Base-by-base conservation (phyloP, 2,329 filamentous ascomycete genomes). In the Chrysoporthe puriensis region DNA sequence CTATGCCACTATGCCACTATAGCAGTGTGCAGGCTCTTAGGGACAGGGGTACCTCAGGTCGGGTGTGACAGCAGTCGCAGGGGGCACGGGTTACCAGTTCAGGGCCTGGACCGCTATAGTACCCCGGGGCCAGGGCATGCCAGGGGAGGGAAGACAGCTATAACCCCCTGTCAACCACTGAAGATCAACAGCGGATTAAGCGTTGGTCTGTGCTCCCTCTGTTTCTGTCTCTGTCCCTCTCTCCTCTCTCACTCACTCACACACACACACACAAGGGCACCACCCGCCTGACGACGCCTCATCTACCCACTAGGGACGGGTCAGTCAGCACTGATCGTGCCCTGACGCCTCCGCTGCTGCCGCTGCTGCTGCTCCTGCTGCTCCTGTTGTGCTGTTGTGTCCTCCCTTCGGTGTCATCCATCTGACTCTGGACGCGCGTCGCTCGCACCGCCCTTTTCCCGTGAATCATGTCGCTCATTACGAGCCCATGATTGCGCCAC, bases 161-260 rank as follows among this genome's bases (percentile, higher is more conserved):
- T 34, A 54, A 21, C 26, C 21, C 43, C 59, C 43, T 36, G 59
- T 48, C 59, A 14, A 4, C 21, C 59, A 46, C 59, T 61, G 59
- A 36, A 61, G 57, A 46, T 34, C 42, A 60, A 21, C 21, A 40
- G 13, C 16, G 59, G 36, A 32, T 44, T 61, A 61, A 48, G 59
- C 42, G 59, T 46, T 61, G 59, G 59, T 61, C 59, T 48, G 59
- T 61, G 59, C 59, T 48, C 26, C 2, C 26, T 26, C 26, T 26
- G 26, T 26, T 2, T 26, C 26, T 26, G 26, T 2, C 2, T 26
- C 26, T 2, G 26, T 26, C 26, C 26, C 26, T 26, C 26, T 26
- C 26, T 26, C 26, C 26, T 26, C 26, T 26, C 26, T 26, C 26
- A n/a, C 26, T 26, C 26, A 26, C 26, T 2, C 26, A 26, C 26